Conservation (phyloP, 1,139 yeast genomes). For the Zygosaccharomyces pseudobailii region DNA sequence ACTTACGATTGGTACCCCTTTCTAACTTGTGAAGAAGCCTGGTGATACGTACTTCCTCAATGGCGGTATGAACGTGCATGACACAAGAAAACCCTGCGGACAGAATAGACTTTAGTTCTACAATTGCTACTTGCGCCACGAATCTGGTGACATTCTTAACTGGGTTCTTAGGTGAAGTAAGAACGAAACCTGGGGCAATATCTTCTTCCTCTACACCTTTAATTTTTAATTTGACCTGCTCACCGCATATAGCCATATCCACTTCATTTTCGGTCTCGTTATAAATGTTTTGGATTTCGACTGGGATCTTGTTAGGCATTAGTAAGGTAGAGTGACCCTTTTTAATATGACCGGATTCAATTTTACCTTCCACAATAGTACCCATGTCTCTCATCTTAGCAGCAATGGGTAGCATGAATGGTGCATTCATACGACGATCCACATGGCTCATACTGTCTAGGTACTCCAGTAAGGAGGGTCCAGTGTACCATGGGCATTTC, state of each 20-base stretch:
- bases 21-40: slow-evolving; percentile 88
- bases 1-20: slow-evolving; percentile 93
- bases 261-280: slow-evolving; percentile 97
- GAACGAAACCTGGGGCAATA: slow-evolving; percentile 82
- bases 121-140: slow-evolving; percentile 96
- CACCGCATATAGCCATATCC: slow-evolving; percentile 88
- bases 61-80: slow-evolving; percentile 98
- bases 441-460: slow-evolving; percentile 78
- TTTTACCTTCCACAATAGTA: slow-evolving; percentile 95
- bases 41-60: slow-evolving; percentile 84
- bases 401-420: slow-evolving; percentile 94
- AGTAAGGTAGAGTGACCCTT: slow-evolving; percentile 70
- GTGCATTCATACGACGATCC: slow-evolving; percentile 85
- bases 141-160: slow-evolving; percentile 86
- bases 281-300: slow-evolving; percentile 81
- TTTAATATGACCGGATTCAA: slow-evolving; percentile 89
- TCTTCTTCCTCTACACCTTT: slow-evolving; percentile 98
- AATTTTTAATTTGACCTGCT: slow-evolving; percentile 88
- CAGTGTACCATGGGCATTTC: slow-evolving; percentile 88
- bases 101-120: slow-evolving; percentile 87
- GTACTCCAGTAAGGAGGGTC: slow-evolving; percentile 87
- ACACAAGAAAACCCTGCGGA: slow-evolving; percentile 97
- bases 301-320: slow-evolving; percentile 85
- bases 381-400: slow-evolving; percentile 97
- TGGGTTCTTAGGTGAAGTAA: slow-evolving; percentile 81